These are phyloP conservation scores for Endocladia muricata DNA, from an alignment of 31 red algal species.

Conservation along the genomic window DNA sequence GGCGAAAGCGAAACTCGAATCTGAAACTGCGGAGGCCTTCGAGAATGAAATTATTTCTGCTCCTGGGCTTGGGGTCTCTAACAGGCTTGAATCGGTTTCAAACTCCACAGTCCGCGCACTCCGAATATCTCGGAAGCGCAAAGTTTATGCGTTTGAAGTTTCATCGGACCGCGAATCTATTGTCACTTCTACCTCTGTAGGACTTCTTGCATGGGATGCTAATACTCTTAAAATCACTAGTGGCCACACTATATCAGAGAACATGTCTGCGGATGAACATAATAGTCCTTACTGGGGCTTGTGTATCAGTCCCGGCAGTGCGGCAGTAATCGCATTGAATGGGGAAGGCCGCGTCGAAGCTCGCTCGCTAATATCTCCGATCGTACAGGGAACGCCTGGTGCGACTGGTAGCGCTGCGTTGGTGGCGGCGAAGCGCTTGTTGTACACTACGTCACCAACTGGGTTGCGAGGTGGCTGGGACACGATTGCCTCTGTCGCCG, in stretches of 20 bases:
- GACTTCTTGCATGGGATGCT: slow-evolving; percentile 47
- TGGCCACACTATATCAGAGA: slow-evolving; percentile 13
- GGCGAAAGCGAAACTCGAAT: slow-evolving; percentile 19
- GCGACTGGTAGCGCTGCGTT: neutral
- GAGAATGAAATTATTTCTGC: slow-evolving; percentile 27
- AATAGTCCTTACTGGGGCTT: slow-evolving; percentile 59
- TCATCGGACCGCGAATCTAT: slow-evolving; percentile 28
- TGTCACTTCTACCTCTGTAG: slow-evolving; percentile 38
- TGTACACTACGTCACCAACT: slow-evolving; percentile 16
- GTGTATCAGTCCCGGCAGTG: slow-evolving; percentile 46
- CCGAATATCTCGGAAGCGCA: slow-evolving; percentile 11
- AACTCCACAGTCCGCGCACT: slow-evolving; percentile 24
- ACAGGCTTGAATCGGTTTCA: neutral
- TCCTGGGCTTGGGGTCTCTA: neutral
- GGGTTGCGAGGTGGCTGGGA: slow-evolving; percentile 56
- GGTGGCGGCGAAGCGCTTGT: slow-evolving; percentile 4
- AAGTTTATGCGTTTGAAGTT: slow-evolving; percentile 32
- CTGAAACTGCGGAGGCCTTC: slow-evolving; percentile 13
- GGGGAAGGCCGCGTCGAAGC: slow-evolving; percentile 52
- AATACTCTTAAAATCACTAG: slow-evolving; percentile 15
- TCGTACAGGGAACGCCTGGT: neutral
- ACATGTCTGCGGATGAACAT: neutral
- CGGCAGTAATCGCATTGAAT: slow-evolving; percentile 39
- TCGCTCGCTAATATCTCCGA: slow-evolving; percentile 19
- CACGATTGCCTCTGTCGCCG: slow-evolving; percentile 33